Conservation (phyloP, 2,329 filamentous ascomycete genomes). For the Hypoxylon sp. region DNA sequence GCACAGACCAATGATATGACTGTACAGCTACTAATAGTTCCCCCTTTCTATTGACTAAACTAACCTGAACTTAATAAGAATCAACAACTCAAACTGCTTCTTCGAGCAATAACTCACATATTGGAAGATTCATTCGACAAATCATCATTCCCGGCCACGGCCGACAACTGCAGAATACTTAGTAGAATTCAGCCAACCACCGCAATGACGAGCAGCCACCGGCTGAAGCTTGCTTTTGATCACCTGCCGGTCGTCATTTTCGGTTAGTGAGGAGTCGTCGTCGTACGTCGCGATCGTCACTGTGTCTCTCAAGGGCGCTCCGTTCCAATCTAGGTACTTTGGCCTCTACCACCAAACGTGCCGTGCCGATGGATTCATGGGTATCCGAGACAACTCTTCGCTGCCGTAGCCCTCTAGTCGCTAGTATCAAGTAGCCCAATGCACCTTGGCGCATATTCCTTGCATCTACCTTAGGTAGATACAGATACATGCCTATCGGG, state of each 20-base stretch:
- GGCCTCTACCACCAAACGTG: constrained; percentile 8
- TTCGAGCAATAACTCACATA: constrained; percentile 1
- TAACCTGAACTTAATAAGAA: background rate
- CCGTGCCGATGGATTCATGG: constrained; percentile 18
- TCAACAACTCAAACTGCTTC: constrained; percentile 10
- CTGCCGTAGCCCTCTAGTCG: constrained; percentile 11
- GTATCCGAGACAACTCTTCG: constrained; percentile 11
- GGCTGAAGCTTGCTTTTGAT: constrained; percentile 15
- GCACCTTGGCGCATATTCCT: constrained; percentile 3
- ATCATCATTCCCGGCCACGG: background rate
- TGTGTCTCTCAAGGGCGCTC: constrained; percentile 7
- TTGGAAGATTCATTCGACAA: background rate
- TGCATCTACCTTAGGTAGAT: constrained; percentile 1
- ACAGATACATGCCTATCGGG: background rate
- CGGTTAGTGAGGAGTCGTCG: constrained; percentile 2
- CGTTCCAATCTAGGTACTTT: background rate
- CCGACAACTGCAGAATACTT: background rate
- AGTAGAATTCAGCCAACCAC: constrained; percentile 2
- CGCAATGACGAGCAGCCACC: background rate
- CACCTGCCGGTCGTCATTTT: constrained; percentile 4
- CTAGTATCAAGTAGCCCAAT: background rate
- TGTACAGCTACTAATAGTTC: constrained; percentile 1
- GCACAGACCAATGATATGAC: constrained; percentile 2
- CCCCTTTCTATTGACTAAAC: background rate
- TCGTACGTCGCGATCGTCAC: constrained; percentile 14